Conservation (phyloP, 495 filamentous ascomycete genomes). For the Daldinia childiae region DNA sequence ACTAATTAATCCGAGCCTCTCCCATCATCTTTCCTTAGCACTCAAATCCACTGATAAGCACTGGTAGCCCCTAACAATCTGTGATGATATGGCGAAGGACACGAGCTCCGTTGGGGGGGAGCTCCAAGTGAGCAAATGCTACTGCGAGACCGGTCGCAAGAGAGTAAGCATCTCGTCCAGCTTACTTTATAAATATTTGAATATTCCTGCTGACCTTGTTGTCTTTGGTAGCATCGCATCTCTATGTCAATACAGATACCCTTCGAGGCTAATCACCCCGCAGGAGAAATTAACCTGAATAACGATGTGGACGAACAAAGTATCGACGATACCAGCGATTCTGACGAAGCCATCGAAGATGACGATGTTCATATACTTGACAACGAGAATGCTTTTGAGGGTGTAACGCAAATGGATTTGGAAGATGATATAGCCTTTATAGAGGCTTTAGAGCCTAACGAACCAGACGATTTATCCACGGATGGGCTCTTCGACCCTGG, state of each 20-base stretch:
- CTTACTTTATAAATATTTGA: not conserved
- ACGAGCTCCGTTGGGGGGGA: slow-evolving; percentile 25
- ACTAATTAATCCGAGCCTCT: no score
- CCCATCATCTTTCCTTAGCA: not conserved
- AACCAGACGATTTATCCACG: not conserved
- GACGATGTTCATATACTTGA: not conserved
- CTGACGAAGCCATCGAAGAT: slow-evolving; percentile 30
- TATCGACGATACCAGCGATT: slow-evolving; percentile 23
- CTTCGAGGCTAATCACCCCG: slow-evolving; percentile 29
- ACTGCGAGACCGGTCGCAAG: slow-evolving; percentile 40
- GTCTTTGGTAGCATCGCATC: slow-evolving; percentile 29
- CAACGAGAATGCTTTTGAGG: not conserved
- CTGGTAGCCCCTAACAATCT: not conserved
- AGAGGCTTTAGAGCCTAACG: not conserved
- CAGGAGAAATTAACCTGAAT: slow-evolving; percentile 4
- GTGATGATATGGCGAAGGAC: slow-evolving; percentile 35
- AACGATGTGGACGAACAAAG: slow-evolving; percentile 35
- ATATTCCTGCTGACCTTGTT: slow-evolving; percentile 17
- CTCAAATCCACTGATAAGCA: not conserved
- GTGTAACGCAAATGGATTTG: not conserved
- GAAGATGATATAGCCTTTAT: not conserved
- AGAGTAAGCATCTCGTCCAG: slow-evolving; percentile 35
- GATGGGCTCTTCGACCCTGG: not conserved
- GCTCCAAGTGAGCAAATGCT: slow-evolving; percentile 42
- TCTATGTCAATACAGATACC: slow-evolving; percentile 22